Base-by-base conservation (phyloP, 495 filamentous ascomycete genomes). In the Penicillium waksmanii region DNA sequence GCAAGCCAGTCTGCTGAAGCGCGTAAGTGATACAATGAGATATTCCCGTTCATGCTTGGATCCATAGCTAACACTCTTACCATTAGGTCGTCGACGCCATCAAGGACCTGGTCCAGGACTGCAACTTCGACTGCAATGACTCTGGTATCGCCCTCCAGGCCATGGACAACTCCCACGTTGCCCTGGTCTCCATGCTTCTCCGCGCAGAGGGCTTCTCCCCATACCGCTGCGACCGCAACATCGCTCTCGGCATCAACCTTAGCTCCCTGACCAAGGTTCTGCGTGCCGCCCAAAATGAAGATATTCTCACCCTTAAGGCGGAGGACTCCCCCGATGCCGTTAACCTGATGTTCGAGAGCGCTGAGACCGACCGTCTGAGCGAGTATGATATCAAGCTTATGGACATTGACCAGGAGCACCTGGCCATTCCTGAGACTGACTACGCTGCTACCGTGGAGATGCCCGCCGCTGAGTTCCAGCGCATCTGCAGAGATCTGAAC, bases 91-190 rank as follows among this genome's bases (percentile, higher is more conserved):
- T 98, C 75, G 96, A 98, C 75, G 92, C 95, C 59, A 96, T 99
- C 87, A 98, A 97, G 78, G 96, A 99, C 68, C 87, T 99, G 27
- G 95, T 99, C 51, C 95, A 98, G 79, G 94, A 98, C 80, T 98
- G 96, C 86, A 99, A 99, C 80, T 99, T 99, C 80, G 95, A 99
- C 81, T 99, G 96, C 89, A 99, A 98, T 89, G 95, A 99, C 84
- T 91, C 91, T 62, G 95, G 95, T 52, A 94, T 99, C 74, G 93
- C 93, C 53, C 89, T 99, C 31, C 95, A 99, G 80, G 95, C 95
- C 66, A 99, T 99, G 96, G 95, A 99, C 81, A 99, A 97, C 84
- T 97, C 93, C 57, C 95, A 99, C 80, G 95, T 99, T 72, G 95
- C 95, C 52, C 90, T 99, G 48, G 95, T 98, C 38, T 96, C 95